Evolutionary conservation across 2,329 filamentous ascomycete species (phyloP), one percentile per base, ranked within the genome.

Genomic region (Penicillium sp.): DNA sequence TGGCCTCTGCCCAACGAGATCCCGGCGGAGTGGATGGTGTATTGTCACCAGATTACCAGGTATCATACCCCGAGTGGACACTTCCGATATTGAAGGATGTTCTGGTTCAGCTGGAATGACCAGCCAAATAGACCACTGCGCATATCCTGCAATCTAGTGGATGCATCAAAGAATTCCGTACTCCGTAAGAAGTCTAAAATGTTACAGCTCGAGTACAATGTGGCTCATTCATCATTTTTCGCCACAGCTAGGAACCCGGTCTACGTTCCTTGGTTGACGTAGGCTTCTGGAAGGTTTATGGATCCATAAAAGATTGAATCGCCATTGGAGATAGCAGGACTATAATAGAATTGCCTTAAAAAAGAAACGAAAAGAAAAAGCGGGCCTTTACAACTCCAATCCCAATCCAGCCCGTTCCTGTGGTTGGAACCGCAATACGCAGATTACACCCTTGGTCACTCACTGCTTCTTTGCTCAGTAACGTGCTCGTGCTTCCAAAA

Each of bases 341-440:
- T 21, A 48, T 13, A 48, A 48, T 29, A 48, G 31, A 48, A 21
- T 33, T 39, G 35, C 35, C 35, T 39, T 39, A 39, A 39, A 39
- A 39, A 39, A n/a, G 14, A 35, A 52, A 45, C 5, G 27, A 49
- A 33, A 49, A 57, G 50, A 60, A 55, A 55, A 52, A 46, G 50
- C 39, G 41, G 48, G 48, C 37, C 48, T 52, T 21, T 3, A 21
- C 48, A 44, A 49, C 21, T 35, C 19, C 52, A 41, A 59, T 55
- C 57, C 22, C 50, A 55, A 61, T 59, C 51, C 52, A 52, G 58
- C 37, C 52, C 46, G 50, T 50, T 48, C 53, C 48, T 56, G 52
- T 63, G 52, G 53, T 61, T 57, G 48, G 56, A 55, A 67, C 58
- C 60, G 52, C 62, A 64, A 64, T 61, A 62, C 61, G 31, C 47